Conservation (phyloP, 2,329 filamentous ascomycete genomes). For the Aspergillus flavus region DNA sequence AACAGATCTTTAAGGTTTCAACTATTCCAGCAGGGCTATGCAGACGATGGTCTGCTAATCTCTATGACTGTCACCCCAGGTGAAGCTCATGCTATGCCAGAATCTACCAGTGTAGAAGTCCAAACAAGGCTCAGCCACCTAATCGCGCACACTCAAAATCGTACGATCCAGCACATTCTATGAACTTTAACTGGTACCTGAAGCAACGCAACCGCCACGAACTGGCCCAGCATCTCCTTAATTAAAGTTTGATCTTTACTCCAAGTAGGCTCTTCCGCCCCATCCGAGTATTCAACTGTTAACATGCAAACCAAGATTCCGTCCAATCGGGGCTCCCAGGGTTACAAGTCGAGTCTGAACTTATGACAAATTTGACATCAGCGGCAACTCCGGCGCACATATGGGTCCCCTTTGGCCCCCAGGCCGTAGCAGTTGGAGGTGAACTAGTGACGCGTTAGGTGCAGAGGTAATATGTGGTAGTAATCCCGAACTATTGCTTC, state of each 20-base stretch:
- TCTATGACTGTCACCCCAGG: background rate
- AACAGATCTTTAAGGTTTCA: background rate
- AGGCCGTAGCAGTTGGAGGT: background rate
- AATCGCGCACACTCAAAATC: background rate
- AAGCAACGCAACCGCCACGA: background rate
- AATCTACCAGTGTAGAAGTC: background rate
- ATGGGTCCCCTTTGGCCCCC: background rate
- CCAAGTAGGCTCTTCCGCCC: background rate
- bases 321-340: background rate
- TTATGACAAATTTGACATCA: background rate
- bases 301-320: too few species aligned
- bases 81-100: background rate
- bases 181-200: slow-evolving; percentile 1
- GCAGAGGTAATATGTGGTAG: background rate
- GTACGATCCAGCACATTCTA: background rate
- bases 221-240: background rate
- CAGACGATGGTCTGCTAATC: background rate
- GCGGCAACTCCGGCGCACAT: background rate
- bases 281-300: background rate
- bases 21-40: background rate
- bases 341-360: background rate
- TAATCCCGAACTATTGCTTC: background rate
- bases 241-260: background rate
- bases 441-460: background rate
- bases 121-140: background rate